Evolutionary conservation across 306 rosid species (phyloP).

Genomic region (Trichosanthes truncata): DNA sequence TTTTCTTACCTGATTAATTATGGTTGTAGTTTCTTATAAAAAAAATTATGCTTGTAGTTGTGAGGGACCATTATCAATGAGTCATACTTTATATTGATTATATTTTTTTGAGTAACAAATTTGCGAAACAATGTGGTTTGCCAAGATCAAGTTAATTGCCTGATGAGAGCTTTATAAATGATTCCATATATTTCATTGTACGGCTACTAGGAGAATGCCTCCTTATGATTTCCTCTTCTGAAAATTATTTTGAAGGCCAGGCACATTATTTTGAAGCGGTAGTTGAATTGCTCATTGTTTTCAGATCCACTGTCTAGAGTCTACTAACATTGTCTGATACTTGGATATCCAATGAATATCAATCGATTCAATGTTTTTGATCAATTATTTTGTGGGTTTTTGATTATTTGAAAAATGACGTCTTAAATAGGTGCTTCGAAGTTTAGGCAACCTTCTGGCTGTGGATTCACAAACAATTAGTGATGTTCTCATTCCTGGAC

Average conservation of each 20-base stretch:
- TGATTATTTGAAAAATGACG: conserved; percentile 23
- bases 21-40: not conserved
- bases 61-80: not conserved
- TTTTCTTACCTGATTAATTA: not conserved
- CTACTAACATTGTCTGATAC: not conserved
- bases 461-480: conserved; percentile 54
- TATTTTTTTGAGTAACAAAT: not conserved
- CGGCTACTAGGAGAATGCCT: not conserved
- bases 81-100: not conserved
- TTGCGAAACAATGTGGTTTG: not conserved
- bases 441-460: conserved; percentile 90
- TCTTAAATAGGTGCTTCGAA: conserved; percentile 61
- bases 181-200: not conserved
- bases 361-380: not conserved
- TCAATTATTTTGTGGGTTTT: not conserved
- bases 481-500: conserved; percentile 58
- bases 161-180: not conserved
- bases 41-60: not conserved
- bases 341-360: not conserved
- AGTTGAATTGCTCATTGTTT: not conserved
- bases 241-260: not conserved
- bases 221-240: not conserved
- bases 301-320: not conserved
- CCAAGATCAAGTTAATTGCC: not conserved
- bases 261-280: not conserved